Percentiles rank a stretch among this genome's conserved stretches.
phyloP scores from a whole-genome alignment of 129 eudicot species.

The Saussurea involucrata region DNA sequence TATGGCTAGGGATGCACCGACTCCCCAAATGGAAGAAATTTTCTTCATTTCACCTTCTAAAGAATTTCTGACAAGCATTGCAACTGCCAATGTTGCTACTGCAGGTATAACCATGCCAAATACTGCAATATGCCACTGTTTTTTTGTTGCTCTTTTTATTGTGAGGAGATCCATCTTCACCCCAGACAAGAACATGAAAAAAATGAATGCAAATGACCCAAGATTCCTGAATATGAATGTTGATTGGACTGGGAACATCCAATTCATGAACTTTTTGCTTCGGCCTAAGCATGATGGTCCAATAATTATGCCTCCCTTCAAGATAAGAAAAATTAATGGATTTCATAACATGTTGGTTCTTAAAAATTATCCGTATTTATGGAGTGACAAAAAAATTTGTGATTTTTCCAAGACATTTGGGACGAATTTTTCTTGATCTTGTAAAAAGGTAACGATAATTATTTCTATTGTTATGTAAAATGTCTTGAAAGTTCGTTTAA shows the following conservation, averaged over 20 bases:
- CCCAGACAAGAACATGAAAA: slow-evolving; percentile 67
- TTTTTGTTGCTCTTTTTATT: slow-evolving; percentile 48
- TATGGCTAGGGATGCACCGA: slow-evolving; percentile 50
- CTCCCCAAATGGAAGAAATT: slow-evolving; percentile 57
- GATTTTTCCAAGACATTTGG: not conserved
- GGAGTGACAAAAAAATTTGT: not conserved
- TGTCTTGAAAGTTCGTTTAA: not conserved
- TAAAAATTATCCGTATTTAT: not conserved
- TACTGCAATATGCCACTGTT: slow-evolving; percentile 58
- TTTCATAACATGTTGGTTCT: not conserved
- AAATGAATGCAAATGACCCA: slow-evolving; percentile 73
- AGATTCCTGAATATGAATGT: slow-evolving; percentile 44
- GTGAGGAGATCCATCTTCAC: slow-evolving; percentile 68
- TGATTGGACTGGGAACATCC: slow-evolving; percentile 60
- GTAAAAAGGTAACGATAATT: not conserved
- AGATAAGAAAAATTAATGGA: not conserved
- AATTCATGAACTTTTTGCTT: slow-evolving; percentile 29
- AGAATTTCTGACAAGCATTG: slow-evolving; percentile 25
- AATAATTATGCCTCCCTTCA: slow-evolving; percentile 82
- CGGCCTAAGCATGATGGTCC: slow-evolving; percentile 82
- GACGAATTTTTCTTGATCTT: not conserved
- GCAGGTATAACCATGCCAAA: slow-evolving; percentile 48
- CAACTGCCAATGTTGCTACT: slow-evolving; percentile 12
- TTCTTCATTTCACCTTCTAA: slow-evolving; percentile 33
- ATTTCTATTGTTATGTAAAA: not conserved